Percentiles rank a stretch among this genome's conserved stretches.
phyloP scores from a whole-genome alignment of 495 filamentous ascomycete species.

The Penicillium canariense region DNA sequence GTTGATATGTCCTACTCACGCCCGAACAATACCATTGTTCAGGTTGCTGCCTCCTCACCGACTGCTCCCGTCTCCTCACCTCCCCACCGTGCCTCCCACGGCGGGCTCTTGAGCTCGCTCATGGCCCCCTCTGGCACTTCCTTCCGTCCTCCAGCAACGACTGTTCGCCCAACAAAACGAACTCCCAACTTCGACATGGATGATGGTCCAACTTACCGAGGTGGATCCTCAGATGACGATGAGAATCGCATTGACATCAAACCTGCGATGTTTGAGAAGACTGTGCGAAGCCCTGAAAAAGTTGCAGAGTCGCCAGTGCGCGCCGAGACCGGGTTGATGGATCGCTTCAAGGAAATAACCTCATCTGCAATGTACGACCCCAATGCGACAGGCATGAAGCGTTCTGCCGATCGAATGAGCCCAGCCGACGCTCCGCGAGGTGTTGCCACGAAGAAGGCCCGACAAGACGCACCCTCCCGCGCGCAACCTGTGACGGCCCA shows the following conservation, averaged over 20 bases:
- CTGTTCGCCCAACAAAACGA: conserved; percentile 34
- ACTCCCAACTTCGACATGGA: conserved; percentile 47
- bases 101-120: conserved; percentile 50
- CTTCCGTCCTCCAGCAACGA: conserved; percentile 55
- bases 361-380: conserved; percentile 48
- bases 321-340: conserved; percentile 21
- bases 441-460: conserved; percentile 37
- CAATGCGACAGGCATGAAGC: conserved; percentile 32
- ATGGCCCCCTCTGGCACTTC: conserved; percentile 80
- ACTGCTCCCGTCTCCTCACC: conserved; percentile 52
- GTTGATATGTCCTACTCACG: conserved; percentile 38
- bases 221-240: conserved; percentile 58
- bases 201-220: conserved; percentile 57
- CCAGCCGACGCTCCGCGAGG: conserved; percentile 35
- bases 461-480: conserved; percentile 55
- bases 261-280: conserved; percentile 59
- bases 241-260: conserved; percentile 61
- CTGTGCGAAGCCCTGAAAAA: conserved; percentile 37
- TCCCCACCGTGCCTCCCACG: conserved; percentile 27
- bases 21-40: conserved; percentile 52
- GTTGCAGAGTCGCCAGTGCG: conserved; percentile 38
- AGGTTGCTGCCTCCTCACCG: conserved; percentile 84
- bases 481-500: conserved; percentile 45
- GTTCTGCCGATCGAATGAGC: conserved; percentile 47
- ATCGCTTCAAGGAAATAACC: conserved; percentile 51